phyloP scores from a whole-genome alignment of 495 filamentous ascomycete species.

The Hypomontagnella monticulosa region DNA sequence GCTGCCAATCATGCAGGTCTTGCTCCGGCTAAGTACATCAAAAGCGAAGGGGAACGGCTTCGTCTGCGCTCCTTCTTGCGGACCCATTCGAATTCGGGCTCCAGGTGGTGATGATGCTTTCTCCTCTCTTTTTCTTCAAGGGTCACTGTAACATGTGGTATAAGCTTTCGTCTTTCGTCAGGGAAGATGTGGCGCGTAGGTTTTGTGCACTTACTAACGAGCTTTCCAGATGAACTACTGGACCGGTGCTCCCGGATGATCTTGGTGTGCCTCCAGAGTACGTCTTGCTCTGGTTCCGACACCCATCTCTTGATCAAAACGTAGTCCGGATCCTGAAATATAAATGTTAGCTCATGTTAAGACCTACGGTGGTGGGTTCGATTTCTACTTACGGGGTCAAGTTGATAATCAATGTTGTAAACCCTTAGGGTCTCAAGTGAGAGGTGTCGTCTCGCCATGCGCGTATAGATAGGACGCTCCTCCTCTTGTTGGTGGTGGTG shows the following conservation, averaged over 20 bases:
- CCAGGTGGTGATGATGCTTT: constrained; percentile 63
- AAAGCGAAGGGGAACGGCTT: constrained; percentile 57
- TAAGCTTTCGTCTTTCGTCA: constrained; percentile 2
- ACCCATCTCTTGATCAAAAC: constrained; percentile 83
- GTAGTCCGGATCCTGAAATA: constrained; percentile 69
- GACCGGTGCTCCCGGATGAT: constrained; percentile 63
- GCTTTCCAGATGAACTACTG: constrained; percentile 33
- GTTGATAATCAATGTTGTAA: constrained; percentile 63
- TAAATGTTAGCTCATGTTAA: constrained; percentile 38
- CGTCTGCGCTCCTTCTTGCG: constrained; percentile 67
- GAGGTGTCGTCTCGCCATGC: constrained; percentile 65
- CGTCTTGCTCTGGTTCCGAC: constrained; percentile 73
- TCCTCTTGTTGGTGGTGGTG: constrained; percentile 14
- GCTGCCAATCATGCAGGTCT: constrained; percentile 45
- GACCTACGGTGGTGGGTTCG: neutral
- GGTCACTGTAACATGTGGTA: constrained; percentile 43
- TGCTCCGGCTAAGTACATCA: constrained; percentile 60
- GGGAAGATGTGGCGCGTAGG: neutral
- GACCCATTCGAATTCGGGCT: constrained; percentile 64
- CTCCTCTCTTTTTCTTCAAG: constrained; percentile 62
- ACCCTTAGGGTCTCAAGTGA: constrained; percentile 63
- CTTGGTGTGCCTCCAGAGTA: constrained; percentile 76
- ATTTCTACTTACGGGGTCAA: constrained; percentile 56
- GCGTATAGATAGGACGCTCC: constrained; percentile 62
- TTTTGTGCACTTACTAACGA: constrained; percentile 42